Evolutionary conservation across 495 filamentous ascomycete genomes (phyloP).

Genomic region (Jackrogersella multiformis): DNA sequence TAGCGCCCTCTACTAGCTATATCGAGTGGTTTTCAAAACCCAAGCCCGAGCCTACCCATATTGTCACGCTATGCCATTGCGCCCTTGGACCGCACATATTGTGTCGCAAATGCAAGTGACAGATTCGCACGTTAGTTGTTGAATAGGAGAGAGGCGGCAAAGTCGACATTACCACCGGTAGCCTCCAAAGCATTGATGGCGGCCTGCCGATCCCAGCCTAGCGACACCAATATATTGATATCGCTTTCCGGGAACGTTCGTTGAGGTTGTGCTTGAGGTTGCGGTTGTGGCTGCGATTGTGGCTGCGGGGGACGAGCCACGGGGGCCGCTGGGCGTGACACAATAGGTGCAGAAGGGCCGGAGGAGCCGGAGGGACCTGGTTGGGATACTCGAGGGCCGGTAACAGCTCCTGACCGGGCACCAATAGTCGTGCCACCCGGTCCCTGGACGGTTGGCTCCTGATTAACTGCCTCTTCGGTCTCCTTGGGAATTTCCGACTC

Average conservation of each 20-base stretch:
- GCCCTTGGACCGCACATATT: constrained; percentile 1
- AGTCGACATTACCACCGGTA: constrained; percentile 84
- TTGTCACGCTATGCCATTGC: constrained; percentile 17
- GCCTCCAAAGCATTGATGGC: constrained; percentile 83
- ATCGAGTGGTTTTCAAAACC: constrained; percentile 7
- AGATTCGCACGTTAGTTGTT: constrained; percentile 49
- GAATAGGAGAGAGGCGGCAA: constrained; percentile 86
- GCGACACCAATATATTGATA: constrained; percentile 75
- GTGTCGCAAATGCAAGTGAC: constrained; percentile 6
- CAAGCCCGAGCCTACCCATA: constrained; percentile 1
- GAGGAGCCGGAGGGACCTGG: constrained; percentile 46
- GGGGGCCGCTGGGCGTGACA: constrained; percentile 48
- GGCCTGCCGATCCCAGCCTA: constrained; percentile 81
- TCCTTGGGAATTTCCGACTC: constrained; percentile 92
- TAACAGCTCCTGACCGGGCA: constrained; percentile 82
- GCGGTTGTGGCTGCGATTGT: constrained; percentile 37
- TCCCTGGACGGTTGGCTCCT: constrained; percentile 87
- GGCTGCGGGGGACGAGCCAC: constrained; percentile 49
- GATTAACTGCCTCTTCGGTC: constrained; percentile 72
- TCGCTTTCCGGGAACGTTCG: constrained; percentile 65
- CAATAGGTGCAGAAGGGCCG: constrained; percentile 24
- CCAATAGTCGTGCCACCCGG: constrained; percentile 87
- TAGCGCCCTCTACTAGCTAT: constrained; percentile 28
- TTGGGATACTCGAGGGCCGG: constrained; percentile 57
- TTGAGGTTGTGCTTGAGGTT: constrained; percentile 39